phyloP scores from a whole-genome alignment of 2,329 filamentous ascomycete species.

The Venturia nashicola region DNA sequence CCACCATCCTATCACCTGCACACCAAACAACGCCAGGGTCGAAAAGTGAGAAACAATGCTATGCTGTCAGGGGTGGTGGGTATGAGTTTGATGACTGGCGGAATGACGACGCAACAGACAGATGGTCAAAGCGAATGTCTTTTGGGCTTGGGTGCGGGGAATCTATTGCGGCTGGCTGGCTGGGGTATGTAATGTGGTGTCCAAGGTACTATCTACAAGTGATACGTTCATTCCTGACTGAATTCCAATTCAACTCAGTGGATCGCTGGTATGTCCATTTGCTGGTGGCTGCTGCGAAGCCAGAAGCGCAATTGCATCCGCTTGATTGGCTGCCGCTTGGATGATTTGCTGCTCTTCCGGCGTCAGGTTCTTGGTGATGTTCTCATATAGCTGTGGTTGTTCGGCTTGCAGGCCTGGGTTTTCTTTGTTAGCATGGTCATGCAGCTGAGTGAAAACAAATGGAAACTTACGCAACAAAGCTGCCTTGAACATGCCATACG shows the following conservation, averaged over 20 bases:
- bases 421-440: constrained; percentile 10
- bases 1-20: background rate
- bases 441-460: background rate
- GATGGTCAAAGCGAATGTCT: background rate
- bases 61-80: background rate
- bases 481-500: constrained; percentile 78
- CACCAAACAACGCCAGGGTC: background rate
- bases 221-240: background rate
- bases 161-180: background rate
- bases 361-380: constrained; percentile 64
- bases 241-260: background rate
- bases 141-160: background rate
- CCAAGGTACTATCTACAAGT: background rate
- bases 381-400: constrained; percentile 78
- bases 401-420: constrained; percentile 69
- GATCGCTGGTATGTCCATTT: background rate
- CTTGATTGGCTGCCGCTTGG: constrained; percentile 64
- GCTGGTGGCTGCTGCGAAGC: constrained; percentile 2
- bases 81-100: background rate
- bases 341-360: constrained; percentile 73
- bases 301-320: constrained; percentile 41
- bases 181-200: background rate
- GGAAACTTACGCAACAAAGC: constrained; percentile 66
- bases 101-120: background rate
- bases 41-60: background rate